Base-by-base conservation (phyloP, 2,329 filamentous ascomycete species). In the Apiospora malaysiana region DNA sequence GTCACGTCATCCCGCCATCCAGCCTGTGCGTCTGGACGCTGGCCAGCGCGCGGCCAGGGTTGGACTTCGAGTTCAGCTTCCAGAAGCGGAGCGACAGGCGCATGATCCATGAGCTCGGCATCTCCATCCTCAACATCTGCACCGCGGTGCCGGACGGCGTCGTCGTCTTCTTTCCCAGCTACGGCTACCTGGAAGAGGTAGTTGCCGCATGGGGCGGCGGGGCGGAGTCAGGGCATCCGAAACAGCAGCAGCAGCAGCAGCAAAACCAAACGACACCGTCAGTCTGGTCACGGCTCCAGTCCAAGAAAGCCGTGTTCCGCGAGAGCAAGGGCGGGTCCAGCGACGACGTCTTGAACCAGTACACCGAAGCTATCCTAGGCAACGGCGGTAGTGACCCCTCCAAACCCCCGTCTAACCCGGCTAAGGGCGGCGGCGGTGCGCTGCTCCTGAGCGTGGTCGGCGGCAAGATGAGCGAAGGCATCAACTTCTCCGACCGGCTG, bases 161-260 rank as follows among this genome's bases (percentile, higher is more conserved):
- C 0, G 94, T 99, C 0, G 91, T 95, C 0, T 99, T 99, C 84
- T 98, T 99, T 76, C 95, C 96, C 0, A 97, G 94, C 81, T 98
- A 99, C 80, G 89, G 92, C 12, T 98, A 97, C 79, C 88, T 99
- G 0, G 91, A 94, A 67, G 89, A 91, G 66, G 93, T 97, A 8
- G 83, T 92, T 8, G 79, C 81, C 2, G 82, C 83, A 0, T 95
- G 93, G 93, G 86, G 89, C 74, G 79, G 63, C 81, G 79, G 71
- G 73, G 75, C 45, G 68, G 68, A 59, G 18, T 25, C 42, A 25
- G 10, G 16, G 2, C 14, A 21, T 6, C 49, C 23, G 27, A 37
- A 46, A 67, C 51, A 37, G 71, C 69, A 75, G 1, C 71, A 71
- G 2, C 8, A 65, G 4, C 27, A 56, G 21, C 51, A 18, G 23